Evolutionary conservation across 345 rosid species (phyloP), one percentile per base, ranked within the genome.

Genomic region (Kandelia obovata): DNA sequence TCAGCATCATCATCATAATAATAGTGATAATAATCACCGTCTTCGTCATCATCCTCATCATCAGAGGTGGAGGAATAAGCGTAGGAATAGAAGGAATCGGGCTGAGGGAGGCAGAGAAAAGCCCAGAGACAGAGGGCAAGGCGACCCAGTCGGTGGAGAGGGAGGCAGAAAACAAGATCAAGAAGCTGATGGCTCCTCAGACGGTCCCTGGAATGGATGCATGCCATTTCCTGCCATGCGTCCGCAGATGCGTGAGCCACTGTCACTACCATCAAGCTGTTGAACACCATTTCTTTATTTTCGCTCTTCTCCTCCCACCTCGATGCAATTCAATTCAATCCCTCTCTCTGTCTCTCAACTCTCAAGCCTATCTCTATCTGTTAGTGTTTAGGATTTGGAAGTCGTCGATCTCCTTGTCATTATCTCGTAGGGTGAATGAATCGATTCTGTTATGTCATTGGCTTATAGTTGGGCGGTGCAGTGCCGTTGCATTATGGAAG

Each of bases 161-260:
- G 93, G 77, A 86, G 60, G 77, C 87, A 84, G 75, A 86, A 88
- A 9, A 84, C 75, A 47, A 89, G 75, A 69, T 89, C 89, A 23
- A 89, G 59, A 61, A 88, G 72, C 84, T 84, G 83, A 27, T 56
- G 76, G 51, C 75, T 68, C 69, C 65, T 76, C 61, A 84, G 10
- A 21, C 83, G 77, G 30, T 87, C 83, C 35, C 69, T 67, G n/a
- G 70, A 61, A 20, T 76, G 77, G 39, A 85, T 62, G 81, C 88
- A 73, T 2, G 68, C 73, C 30, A 74, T 30, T 70, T 68, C 64
- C 64, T 83, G 89, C 79, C 85, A 88, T 65, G 66, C 60, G 69
- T 69, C 65, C 5, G 75, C 75, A 7, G 92, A 85, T 51, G 61
- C 65, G 63, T 81, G 84, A 1, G 87, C 84, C 34, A 85, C 81